Conservation (phyloP, 2,329 filamentous ascomycete genomes). For the Aspergillus hortae region DNA sequence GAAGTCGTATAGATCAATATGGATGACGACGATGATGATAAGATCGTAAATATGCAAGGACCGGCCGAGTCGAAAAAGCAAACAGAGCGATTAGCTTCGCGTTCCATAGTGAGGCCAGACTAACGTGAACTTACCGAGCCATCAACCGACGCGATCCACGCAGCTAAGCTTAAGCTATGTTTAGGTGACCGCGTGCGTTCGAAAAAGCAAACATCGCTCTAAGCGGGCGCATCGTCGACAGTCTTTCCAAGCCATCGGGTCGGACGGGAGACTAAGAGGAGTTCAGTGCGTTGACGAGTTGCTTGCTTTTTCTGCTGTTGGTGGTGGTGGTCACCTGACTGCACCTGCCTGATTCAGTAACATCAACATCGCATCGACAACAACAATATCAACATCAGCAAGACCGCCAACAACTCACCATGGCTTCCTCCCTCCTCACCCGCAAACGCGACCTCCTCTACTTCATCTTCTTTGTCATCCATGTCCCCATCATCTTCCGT, state of each 20-base stretch:
- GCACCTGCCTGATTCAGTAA: background rate
- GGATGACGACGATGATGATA: constrained; percentile 3
- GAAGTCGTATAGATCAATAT: too few species aligned
- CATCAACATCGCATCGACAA: background rate
- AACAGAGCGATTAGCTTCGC: constrained; percentile 7
- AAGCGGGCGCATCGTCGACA: constrained; percentile 9
- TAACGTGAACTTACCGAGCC: constrained; percentile 2
- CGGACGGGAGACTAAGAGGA: constrained; percentile 2
- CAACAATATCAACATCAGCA: background rate
- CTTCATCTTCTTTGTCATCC: constrained; percentile 59
- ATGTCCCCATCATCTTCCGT: constrained; percentile 62
- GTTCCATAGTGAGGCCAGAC: constrained; percentile 7
- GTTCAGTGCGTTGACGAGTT: background rate
- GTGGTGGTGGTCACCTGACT: constrained; percentile 8
- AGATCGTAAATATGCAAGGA: constrained; percentile 13
- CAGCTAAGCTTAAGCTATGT: constrained; percentile 26
- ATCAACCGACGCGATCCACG: constrained; percentile 14
- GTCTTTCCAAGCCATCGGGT: constrained; percentile 11
- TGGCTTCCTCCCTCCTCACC: constrained; percentile 22
- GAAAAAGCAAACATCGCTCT: constrained; percentile 20
- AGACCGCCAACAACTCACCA: background rate
- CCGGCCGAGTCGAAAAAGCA: constrained; percentile 12
- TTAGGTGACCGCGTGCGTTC: constrained; percentile 17
- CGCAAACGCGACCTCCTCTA: constrained; percentile 40
- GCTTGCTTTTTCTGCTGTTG: constrained; percentile 5